Percentiles rank a stretch among this genome's conserved stretches.
Conservation (phyloP, 441 rosid species). For the Pelargonium australe region DNA sequence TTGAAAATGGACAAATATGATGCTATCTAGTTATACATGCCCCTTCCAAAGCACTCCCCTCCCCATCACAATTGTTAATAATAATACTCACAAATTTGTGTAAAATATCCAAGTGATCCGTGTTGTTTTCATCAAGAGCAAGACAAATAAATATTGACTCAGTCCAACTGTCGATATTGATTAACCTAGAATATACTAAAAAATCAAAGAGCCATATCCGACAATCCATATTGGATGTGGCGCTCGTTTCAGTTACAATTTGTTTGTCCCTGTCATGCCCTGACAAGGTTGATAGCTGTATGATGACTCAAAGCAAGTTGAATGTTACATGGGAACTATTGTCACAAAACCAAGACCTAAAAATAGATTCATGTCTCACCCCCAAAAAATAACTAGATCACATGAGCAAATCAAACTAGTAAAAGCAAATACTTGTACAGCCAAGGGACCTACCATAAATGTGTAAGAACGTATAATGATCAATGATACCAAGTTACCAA, state of each 20-base stretch:
- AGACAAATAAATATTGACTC: not conserved
- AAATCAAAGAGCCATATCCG: not conserved
- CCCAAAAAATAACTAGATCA: not conserved
- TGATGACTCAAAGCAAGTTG: not conserved
- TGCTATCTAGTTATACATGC: not conserved
- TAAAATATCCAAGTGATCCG: not conserved
- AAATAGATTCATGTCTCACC: not conserved
- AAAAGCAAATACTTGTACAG: not conserved
- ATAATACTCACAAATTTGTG: not conserved
- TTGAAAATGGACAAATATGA: not conserved
- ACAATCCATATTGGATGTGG: not conserved
- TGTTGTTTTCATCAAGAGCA: not conserved
- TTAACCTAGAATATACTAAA: not conserved
- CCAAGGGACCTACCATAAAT: not conserved
- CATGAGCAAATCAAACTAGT: not conserved
- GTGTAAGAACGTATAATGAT: not conserved
- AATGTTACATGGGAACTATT: not conserved
- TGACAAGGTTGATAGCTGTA: not conserved
- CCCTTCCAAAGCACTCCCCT: not conserved
- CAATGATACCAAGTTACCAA: not conserved
- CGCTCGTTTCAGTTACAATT: not conserved
- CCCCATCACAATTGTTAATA: not conserved
- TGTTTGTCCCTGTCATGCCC: slow-evolving; percentile 1
- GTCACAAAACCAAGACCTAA: not conserved
- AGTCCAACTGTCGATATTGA: not conserved